Evolutionary conservation across 2,329 filamentous ascomycete species (phyloP).

Genomic region (Venturia oleaginea): DNA sequence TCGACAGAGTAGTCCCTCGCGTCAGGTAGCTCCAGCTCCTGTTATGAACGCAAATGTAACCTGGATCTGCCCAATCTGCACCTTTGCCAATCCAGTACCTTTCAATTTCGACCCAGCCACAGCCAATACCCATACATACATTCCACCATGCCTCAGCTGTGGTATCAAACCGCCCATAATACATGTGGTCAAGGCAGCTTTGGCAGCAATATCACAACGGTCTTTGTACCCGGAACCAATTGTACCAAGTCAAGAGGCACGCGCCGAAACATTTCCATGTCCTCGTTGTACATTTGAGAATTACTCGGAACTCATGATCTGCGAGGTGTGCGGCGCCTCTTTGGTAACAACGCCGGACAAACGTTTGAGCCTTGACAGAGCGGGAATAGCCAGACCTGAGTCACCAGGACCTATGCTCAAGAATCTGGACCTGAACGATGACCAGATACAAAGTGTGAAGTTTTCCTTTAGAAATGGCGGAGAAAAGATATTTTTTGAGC

Average conservation of each 20-base stretch:
- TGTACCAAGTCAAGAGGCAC: background rate
- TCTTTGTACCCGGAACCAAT: conserved; percentile 20
- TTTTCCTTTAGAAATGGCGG: conserved; percentile 85
- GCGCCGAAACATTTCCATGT: conserved; percentile 39
- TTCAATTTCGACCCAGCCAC: conserved; percentile 85
- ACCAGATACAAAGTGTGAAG: conserved; percentile 70
- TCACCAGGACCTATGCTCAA: conserved; percentile 67
- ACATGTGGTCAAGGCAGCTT: conserved; percentile 77
- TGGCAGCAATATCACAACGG: conserved; percentile 47
- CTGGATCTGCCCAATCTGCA: conserved; percentile 95
- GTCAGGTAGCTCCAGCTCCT: conserved; percentile 30
- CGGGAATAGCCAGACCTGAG: conserved; percentile 16
- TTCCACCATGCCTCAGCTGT: conserved; percentile 84
- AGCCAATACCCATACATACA: conserved; percentile 66
- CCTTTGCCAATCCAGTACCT: conserved; percentile 85
- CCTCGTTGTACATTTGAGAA: conserved; percentile 91
- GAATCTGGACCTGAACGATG: conserved; percentile 38
- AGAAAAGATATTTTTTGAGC: conserved; percentile 81
- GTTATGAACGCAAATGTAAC: conserved; percentile 55
- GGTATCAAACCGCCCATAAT: conserved; percentile 85
- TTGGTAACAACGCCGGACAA: conserved; percentile 46
- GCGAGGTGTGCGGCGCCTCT: conserved; percentile 83
- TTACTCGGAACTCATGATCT: conserved; percentile 73
- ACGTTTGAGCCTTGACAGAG: conserved; percentile 30
- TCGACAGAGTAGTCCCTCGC: conserved; percentile 27